These are phyloP conservation scores for Scheffersomyces lignicola DNA, from an alignment of 1,139 yeast genomes.

Conservation along the genomic window DNA sequence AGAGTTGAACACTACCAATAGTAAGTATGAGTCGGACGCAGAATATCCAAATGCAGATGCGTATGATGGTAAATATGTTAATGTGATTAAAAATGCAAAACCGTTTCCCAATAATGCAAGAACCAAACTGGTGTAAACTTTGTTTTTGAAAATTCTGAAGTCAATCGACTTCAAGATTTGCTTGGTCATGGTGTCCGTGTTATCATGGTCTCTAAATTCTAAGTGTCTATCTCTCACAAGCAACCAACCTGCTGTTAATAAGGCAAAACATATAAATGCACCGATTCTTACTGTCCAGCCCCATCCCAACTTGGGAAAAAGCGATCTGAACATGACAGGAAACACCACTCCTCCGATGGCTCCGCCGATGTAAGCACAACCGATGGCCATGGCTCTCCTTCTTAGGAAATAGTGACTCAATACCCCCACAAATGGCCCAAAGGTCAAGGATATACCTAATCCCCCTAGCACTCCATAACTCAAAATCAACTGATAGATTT, in stretches of 20 bases:
- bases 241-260: slow-evolving; percentile 16
- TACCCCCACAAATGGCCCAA: slow-evolving; percentile 24
- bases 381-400: slow-evolving; percentile 25
- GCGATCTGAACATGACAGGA: slow-evolving; percentile 23
- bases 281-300: slow-evolving; percentile 30
- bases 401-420: slow-evolving; percentile 25
- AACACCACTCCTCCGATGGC: slow-evolving; percentile 30
- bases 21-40: slow-evolving; percentile 20
- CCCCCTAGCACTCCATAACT: slow-evolving; percentile 26
- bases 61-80: slow-evolving; percentile 29
- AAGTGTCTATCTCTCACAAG: slow-evolving; percentile 22
- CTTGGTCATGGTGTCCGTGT: slow-evolving; percentile 10
- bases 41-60: slow-evolving; percentile 27
- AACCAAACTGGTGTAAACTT: slow-evolving; percentile 25
- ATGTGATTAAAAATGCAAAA: slow-evolving; percentile 24
- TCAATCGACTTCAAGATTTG: slow-evolving; percentile 26
- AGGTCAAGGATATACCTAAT: slow-evolving; percentile 25
- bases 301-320: slow-evolving; percentile 26
- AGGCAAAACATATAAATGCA: slow-evolving; percentile 21
- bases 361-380: slow-evolving; percentile 27
- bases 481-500: slow-evolving; percentile 27
- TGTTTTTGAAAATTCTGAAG: slow-evolving; percentile 24
- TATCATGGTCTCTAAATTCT: slow-evolving; percentile 15
- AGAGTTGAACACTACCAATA: slow-evolving; percentile 29
- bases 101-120: slow-evolving; percentile 33